Percentiles rank a stretch among this genome's conserved stretches.
These are phyloP conservation scores for Halophytophthora batemanensis DNA, from an alignment of 352 stramenopile species.

Conservation along the genomic window DNA sequence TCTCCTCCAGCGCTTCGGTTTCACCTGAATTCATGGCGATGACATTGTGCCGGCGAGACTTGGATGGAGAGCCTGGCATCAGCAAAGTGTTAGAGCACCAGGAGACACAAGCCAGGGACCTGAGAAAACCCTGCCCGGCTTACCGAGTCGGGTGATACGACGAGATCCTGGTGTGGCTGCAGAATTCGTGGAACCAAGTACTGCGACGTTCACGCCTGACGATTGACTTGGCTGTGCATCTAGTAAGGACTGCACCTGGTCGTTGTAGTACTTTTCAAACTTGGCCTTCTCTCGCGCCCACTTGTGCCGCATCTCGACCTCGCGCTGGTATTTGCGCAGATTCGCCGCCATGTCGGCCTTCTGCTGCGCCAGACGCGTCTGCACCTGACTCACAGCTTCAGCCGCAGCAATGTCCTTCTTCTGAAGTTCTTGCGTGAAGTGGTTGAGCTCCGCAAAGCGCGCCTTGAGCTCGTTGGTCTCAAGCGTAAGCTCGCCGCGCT, in stretches of 20 bases:
- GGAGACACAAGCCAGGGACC: background rate
- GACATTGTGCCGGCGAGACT: conserved; percentile 9
- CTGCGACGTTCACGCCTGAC: background rate
- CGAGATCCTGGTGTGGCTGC: conserved; percentile 1
- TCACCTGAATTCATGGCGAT: conserved; percentile 3
- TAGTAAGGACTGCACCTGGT: conserved; percentile 48
- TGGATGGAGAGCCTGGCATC: conserved; percentile 12
- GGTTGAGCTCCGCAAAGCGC: conserved; percentile 51
- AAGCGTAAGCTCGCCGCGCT: conserved; percentile 47
- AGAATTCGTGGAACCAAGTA: background rate
- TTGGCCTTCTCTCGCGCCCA: conserved; percentile 80
- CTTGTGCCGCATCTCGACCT: conserved; percentile 69
- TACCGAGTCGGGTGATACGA: conserved; percentile 13
- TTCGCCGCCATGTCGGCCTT: conserved; percentile 67
- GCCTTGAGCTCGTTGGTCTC: conserved; percentile 65
- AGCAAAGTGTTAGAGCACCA: background rate
- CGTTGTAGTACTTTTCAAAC: conserved; percentile 84
- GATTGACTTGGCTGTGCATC: conserved; percentile 9
- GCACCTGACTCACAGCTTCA: conserved; percentile 69
- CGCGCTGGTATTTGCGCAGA: conserved; percentile 57
- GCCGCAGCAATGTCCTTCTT: conserved; percentile 72
- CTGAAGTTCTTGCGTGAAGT: conserved; percentile 72
- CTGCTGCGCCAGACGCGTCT: conserved; percentile 60
- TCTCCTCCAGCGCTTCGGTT: conserved; percentile 29
- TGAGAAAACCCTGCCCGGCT: background rate